These are phyloP conservation scores for Nyssa sinensis DNA, from an alignment of 148 eudicot species.

Conservation along the genomic window DNA sequence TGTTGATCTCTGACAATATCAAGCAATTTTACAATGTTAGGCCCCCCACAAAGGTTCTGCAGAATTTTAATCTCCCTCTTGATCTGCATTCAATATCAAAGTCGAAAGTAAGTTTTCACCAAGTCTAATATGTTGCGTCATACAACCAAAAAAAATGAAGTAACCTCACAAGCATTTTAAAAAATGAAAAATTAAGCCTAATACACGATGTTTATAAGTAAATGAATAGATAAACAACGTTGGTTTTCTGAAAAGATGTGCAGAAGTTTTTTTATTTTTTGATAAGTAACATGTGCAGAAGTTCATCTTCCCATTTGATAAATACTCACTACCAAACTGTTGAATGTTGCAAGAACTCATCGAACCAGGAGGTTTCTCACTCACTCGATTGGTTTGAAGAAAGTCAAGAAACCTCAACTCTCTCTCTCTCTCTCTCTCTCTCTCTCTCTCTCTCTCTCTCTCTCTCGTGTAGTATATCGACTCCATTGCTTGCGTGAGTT, in stretches of 20 bases:
- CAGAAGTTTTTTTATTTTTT: no score
- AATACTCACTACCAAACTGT: not conserved
- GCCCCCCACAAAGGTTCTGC: constrained; percentile 93
- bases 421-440: no score
- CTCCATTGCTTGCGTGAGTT: no score
- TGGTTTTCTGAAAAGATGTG: not conserved
- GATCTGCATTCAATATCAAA: constrained; percentile 55
- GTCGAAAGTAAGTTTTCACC: not conserved
- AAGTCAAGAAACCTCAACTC: no score
- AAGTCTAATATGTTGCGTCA: not conserved
- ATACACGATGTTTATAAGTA: not conserved
- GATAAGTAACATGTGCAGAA: no score
- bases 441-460: no score
- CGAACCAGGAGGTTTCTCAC: no score
- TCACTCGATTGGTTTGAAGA: no score
- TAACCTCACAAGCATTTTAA: not conserved
- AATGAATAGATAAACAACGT: not conserved
- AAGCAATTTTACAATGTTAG: constrained; percentile 84
- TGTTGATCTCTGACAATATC: constrained; percentile 94
- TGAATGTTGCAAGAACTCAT: no score
- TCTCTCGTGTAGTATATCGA: no score
- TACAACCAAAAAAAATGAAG: not conserved
- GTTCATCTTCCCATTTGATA: not conserved
- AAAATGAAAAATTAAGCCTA: not conserved
- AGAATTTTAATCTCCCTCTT: constrained; percentile 95